These are phyloP conservation scores for Emericellopsis terricola DNA, from an alignment of 495 filamentous ascomycete genomes.

Conservation along the genomic window DNA sequence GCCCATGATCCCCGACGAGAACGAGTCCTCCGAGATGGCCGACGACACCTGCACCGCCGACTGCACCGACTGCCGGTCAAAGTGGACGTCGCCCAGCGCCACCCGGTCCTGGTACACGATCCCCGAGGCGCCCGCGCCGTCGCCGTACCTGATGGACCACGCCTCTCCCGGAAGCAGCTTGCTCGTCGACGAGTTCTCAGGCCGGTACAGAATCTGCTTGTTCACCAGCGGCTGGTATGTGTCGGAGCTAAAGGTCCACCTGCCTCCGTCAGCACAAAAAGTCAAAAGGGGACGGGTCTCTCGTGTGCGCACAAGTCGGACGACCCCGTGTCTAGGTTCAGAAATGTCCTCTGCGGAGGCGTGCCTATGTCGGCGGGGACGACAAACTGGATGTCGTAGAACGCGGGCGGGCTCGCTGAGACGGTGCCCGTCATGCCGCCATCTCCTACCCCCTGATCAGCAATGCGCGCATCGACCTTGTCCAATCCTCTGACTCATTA, in stretches of 20 bases:
- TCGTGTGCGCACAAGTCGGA: constrained; percentile 35
- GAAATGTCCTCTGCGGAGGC: constrained; percentile 34
- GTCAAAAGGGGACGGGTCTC: neutral
- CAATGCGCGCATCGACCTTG: too few relatives aligned
- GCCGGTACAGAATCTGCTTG: constrained; percentile 44
- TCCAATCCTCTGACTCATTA: too few relatives aligned
- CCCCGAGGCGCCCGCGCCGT: constrained; percentile 44
- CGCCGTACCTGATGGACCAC: constrained; percentile 56
- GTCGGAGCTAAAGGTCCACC: constrained; percentile 27
- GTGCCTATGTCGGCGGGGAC: constrained; percentile 47
- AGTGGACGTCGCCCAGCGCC: constrained; percentile 41
- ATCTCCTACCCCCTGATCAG: too few relatives aligned
- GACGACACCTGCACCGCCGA: constrained; percentile 40
- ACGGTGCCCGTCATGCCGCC: constrained; percentile 7
- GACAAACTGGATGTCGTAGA: constrained; percentile 45
- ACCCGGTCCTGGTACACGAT: constrained; percentile 53
- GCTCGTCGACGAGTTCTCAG: constrained; percentile 22
- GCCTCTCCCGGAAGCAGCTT: constrained; percentile 31
- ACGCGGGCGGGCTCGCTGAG: constrained; percentile 34
- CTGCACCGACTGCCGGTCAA: constrained; percentile 47
- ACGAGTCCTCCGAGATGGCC: constrained; percentile 36
- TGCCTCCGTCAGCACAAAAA: too few relatives aligned
- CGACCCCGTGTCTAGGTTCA: constrained; percentile 64
- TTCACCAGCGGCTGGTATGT: constrained; percentile 8
- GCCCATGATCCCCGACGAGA: constrained; percentile 53